Percentiles rank a stretch among this genome's conserved stretches.
Evolutionary conservation across 1,284 basidiomycete genomes (phyloP).

Genomic region (Fomitopsis schrenkii): DNA sequence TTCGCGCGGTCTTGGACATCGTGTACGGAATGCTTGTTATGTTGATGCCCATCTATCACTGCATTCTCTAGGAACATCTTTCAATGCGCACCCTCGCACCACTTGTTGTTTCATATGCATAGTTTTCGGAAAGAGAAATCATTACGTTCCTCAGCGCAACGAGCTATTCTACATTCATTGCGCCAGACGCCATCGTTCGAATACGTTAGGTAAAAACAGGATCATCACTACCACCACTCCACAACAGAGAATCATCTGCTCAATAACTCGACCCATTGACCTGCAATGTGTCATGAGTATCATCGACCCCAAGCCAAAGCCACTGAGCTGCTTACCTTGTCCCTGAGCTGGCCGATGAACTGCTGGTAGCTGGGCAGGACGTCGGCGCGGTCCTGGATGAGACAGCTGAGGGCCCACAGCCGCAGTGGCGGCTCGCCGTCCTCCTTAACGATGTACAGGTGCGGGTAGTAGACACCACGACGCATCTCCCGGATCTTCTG

Average conservation of each 20-base stretch:
- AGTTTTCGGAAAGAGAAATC: background rate
- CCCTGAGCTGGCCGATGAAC: slow-evolving; percentile 77
- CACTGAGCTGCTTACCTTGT: slow-evolving; percentile 51
- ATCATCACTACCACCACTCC: background rate
- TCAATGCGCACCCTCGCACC: background rate
- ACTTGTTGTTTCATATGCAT: background rate
- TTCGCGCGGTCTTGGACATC: background rate
- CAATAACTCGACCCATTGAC: slow-evolving; percentile 24
- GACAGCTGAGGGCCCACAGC: slow-evolving; percentile 90
- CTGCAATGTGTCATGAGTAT: slow-evolving; percentile 5
- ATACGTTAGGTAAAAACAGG: background rate
- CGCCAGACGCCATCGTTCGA: background rate
- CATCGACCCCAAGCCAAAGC: too few species aligned
- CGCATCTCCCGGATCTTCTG: slow-evolving; percentile 90
- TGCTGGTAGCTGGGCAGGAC: slow-evolving; percentile 94
- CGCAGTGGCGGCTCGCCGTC: slow-evolving; percentile 94
- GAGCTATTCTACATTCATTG: slow-evolving; percentile 1
- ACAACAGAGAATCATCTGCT: background rate
- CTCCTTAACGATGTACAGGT: slow-evolving; percentile 98
- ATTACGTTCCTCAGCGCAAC: slow-evolving; percentile 1
- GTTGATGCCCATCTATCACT: background rate
- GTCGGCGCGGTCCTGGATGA: slow-evolving; percentile 96
- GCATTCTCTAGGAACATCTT: background rate
- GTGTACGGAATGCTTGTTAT: background rate
- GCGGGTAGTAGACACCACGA: slow-evolving; percentile 88